These are phyloP conservation scores for Telfairia occidentalis DNA, from an alignment of 331 rosid genomes.

Conservation along the genomic window DNA sequence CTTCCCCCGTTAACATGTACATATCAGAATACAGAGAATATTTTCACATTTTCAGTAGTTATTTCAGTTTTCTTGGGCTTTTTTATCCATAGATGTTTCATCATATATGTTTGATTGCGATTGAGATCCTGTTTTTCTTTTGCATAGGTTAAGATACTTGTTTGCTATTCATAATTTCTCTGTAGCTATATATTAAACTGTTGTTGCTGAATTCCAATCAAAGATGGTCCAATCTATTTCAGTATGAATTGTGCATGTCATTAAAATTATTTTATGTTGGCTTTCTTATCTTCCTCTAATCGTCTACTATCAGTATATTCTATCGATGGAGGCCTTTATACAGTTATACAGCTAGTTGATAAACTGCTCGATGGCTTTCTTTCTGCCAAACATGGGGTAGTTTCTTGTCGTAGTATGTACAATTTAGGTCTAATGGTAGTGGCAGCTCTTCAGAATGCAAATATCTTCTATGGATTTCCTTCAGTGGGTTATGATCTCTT, in stretches of 20 bases:
- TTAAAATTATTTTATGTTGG: neutral
- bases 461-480: slow-evolving; percentile 73
- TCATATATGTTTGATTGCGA: neutral
- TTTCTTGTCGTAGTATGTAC: slow-evolving; percentile 66
- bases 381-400: slow-evolving; percentile 39
- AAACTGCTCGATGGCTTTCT: slow-evolving; percentile 59
- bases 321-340: neutral
- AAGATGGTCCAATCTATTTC: neutral
- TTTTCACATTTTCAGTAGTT: neutral
- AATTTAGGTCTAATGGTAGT: slow-evolving; percentile 33
- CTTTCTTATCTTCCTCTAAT: neutral
- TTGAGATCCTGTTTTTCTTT: neutral
- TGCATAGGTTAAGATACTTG: neutral
- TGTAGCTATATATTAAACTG: neutral
- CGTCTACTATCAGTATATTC: neutral
- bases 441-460: slow-evolving; percentile 35
- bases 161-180: neutral
- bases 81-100: neutral
- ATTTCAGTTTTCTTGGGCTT: neutral
- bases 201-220: neutral
- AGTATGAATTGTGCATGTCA: neutral
- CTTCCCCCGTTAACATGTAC: neutral
- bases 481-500: slow-evolving; percentile 85
- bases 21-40: neutral
- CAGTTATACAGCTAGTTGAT: slow-evolving; percentile 18